Base-by-base conservation (phyloP, 2,329 filamentous ascomycete genomes). In the Neocucurbitaria cava region DNA sequence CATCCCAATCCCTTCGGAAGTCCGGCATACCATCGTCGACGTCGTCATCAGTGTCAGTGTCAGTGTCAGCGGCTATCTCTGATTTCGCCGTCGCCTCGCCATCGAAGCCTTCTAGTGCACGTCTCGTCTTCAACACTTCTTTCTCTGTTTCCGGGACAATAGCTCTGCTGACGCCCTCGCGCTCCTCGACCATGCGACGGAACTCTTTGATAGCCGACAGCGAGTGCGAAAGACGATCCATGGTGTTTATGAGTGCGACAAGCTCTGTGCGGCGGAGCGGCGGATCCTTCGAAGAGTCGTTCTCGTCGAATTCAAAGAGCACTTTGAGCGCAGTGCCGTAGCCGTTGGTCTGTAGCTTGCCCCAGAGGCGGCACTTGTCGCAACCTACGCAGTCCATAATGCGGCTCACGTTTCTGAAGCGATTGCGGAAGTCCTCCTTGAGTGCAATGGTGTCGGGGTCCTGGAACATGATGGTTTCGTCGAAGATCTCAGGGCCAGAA, bases 361-460 rank as follows among this genome's bases (percentile, higher is more conserved):
- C 95, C 95, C 95, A 99, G 2, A 99, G 87, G 8, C 95, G 88
- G 78, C 95, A 99, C 80, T 99, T 99, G 79, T 99, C 95, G 76
- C 95, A 99, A 40, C 95, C 95, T 18, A 98, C 94, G 66, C 95
- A 99, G 76, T 99, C 95, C 95, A 99, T 99, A 61, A 98, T 84
- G 36, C 95, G 88, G 74, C 91, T 96, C 57, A 99, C 91, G 73
- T 99, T 99, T 72, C 95, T 88, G 83, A 99, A 99, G 15, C 95
- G 90, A 76, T 96, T 95, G 66, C 92, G 89, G 82, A 99, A 99
- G 72, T 99, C 95, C 72, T 98, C 94, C 76, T 98, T 99, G 52
- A 99, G 80, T 2, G 86, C 91, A 2, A 90, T 90, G 1, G 89
- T 85, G 30, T 84, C 81, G 0, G 83, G 80, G 48, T 85, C 83